Conservation (phyloP, 768 basidiomycete genomes). For the Suillus cothurnatus region DNA sequence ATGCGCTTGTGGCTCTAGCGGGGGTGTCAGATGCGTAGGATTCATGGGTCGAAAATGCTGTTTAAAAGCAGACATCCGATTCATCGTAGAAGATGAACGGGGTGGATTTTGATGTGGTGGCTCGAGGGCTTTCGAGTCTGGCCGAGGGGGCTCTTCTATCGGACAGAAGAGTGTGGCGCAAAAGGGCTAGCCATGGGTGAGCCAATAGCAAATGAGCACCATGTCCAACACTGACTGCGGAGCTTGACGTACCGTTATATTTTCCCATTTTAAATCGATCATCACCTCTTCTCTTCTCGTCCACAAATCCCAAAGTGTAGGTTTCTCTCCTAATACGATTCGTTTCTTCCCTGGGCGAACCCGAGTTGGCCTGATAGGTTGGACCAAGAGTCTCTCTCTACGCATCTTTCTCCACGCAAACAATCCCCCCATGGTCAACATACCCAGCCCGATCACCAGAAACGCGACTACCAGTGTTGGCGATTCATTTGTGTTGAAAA, state of each 20-base stretch:
- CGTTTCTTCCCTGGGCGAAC: conserved; percentile 4
- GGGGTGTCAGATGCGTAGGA: not conserved
- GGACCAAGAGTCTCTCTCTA: conserved; percentile 16
- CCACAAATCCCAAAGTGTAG: conserved; percentile 51
- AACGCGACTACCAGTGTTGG: conserved; percentile 62
- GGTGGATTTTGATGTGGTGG: not conserved
- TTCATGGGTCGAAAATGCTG: not conserved
- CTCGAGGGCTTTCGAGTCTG: not conserved
- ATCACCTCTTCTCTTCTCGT: conserved; percentile 6
- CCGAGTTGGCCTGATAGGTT: not conserved
- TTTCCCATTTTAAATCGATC: conserved; percentile 37
- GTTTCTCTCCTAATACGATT: conserved; percentile 29
- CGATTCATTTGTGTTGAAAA: conserved; percentile 41
- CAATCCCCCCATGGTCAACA: conserved; percentile 47
- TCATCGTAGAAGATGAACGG: not conserved
- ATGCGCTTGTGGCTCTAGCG: not conserved
- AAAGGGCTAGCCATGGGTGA: conserved; percentile 23
- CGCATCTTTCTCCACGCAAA: conserved; percentile 47
- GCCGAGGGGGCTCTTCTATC: not conserved
- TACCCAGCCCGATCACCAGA: conserved; percentile 58
- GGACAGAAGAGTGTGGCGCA: conserved; percentile 19
- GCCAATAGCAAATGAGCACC: conserved; percentile 12
- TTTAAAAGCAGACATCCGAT: not conserved
- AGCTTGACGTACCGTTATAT: conserved; percentile 41
- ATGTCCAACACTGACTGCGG: not conserved